These are phyloP conservation scores for Micractinium sp. DNA, from an alignment of 139 green algal genomes.

Conservation along the genomic window DNA sequence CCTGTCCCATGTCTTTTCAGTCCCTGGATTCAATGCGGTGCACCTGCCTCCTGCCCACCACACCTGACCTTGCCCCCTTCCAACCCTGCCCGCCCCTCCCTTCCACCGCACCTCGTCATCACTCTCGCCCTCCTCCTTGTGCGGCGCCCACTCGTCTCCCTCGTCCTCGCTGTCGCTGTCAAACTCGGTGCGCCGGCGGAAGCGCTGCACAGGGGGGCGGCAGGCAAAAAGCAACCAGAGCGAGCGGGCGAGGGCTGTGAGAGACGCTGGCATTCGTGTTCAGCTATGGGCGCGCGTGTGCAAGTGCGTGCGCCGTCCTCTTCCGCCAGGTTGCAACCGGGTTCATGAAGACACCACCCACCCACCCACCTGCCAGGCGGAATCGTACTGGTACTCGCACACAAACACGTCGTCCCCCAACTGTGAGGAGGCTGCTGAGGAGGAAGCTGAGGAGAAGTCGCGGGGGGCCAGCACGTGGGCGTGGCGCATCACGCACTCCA, in stretches of 20 bases:
- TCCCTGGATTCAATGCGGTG: no score
- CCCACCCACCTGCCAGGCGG: constrained; percentile 34
- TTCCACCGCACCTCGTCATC: constrained; percentile 21
- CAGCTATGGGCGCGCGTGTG: no score
- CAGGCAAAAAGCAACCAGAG: not conserved
- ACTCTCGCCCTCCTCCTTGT: constrained; percentile 24
- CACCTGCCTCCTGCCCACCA: not conserved
- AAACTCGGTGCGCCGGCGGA: constrained; percentile 27
- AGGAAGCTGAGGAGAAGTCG: constrained; percentile 25
- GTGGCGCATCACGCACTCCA: constrained; percentile 44
- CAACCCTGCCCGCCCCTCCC: not conserved
- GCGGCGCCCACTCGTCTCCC: constrained; percentile 21
- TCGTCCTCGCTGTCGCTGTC: constrained; percentile 34
- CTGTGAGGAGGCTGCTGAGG: not conserved
- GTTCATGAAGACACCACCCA: not conserved
- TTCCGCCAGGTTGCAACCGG: not conserved
- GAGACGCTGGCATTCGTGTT: no score
- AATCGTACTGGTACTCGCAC: constrained; percentile 83
- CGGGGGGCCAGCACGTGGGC: constrained; percentile 48
- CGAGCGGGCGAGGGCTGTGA: no score
- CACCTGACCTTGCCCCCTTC: not conserved
- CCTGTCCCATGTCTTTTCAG: no score
- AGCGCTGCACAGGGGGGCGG: constrained; percentile 11
- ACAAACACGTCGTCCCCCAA: constrained; percentile 85
- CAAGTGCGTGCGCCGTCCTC: not conserved